These are phyloP conservation scores for Stylonectria norvegica DNA, from an alignment of 2,329 filamentous ascomycete genomes.

Conservation along the genomic window DNA sequence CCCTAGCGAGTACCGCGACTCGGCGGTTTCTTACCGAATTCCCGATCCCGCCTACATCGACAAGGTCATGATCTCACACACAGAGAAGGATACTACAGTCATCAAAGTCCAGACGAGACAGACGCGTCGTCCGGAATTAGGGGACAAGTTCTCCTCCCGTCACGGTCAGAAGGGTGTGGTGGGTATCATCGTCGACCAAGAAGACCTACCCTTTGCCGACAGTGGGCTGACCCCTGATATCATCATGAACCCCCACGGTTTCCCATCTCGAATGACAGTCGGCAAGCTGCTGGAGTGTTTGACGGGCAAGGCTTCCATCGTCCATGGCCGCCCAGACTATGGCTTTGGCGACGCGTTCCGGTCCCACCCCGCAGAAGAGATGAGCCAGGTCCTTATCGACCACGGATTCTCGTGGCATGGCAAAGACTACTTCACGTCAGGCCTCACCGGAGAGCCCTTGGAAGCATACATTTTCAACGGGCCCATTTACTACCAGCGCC, in stretches of 20 bases:
- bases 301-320: conserved; percentile 86
- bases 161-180: conserved; percentile 98
- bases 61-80: conserved; percentile 91
- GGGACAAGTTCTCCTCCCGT: conserved; percentile 97
- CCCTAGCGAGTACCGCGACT: conserved; percentile 62
- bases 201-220: conserved; percentile 95
- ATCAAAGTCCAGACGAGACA: conserved; percentile 97
- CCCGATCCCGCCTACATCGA: conserved; percentile 87
- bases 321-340: conserved; percentile 82
- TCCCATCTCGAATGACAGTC: conserved; percentile 98
- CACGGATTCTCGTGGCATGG: conserved; percentile 95
- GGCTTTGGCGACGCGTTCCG: conserved; percentile 79
- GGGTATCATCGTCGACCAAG: conserved; percentile 92
- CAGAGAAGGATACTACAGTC: conserved; percentile 78
- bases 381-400: conserved; percentile 78
- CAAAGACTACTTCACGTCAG: conserved; percentile 93
- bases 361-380: conserved; percentile 80
- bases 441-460: conserved; percentile 89
- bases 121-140: conserved; percentile 88
- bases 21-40: conserved; percentile 74
- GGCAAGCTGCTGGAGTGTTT: conserved; percentile 96
- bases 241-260: conserved; percentile 99
- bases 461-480: conserved; percentile 98
- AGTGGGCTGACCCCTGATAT: conserved; percentile 91
- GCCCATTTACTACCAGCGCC: conserved; percentile 98